A percentile compares a stretch with the other conserved stretches of the same genome.
Evolutionary conservation across 1,284 basidiomycete species (phyloP).

Genomic region (Mycosarcoma maydis): DNA sequence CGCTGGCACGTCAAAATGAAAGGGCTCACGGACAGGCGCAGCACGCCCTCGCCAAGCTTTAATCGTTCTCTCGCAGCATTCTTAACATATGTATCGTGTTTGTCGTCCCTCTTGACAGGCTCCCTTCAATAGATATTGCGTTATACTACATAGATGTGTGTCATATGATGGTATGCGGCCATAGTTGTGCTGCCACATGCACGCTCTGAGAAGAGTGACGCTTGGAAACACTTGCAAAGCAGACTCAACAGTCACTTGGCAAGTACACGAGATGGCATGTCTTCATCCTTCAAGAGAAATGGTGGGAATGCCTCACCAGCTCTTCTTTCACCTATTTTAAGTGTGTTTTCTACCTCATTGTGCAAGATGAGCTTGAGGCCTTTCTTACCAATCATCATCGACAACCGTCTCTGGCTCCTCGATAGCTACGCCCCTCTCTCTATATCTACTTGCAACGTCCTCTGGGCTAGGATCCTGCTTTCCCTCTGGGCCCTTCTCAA

Average conservation of each 20-base stretch:
- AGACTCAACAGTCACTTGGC: too few species aligned
- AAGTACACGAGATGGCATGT: too few species aligned
- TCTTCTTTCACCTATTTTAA: too few species aligned
- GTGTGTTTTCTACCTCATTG: too few species aligned
- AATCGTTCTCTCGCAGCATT: conserved; percentile 6
- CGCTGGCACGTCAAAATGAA: conserved; percentile 41
- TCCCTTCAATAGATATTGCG: too few species aligned
- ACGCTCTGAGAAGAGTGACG: too few species aligned
- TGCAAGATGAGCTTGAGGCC: neutral
- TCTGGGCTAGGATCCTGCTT: conserved; percentile 39
- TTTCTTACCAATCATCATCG: conserved; percentile 26
- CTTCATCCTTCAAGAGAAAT: too few species aligned
- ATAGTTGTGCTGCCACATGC: too few species aligned
- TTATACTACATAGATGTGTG: too few species aligned
- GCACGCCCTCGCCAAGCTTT: conserved; percentile 34
- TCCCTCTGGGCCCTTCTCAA: conserved; percentile 24
- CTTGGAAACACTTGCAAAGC: too few species aligned
- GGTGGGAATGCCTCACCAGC: too few species aligned
- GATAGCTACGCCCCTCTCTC: conserved; percentile 17
- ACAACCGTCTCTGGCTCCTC: conserved; percentile 1
- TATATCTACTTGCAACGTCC: conserved; percentile 15
- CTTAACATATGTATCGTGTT: neutral
- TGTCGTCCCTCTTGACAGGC: neutral
- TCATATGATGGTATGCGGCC: too few species aligned
- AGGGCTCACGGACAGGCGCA: conserved; percentile 18